Percentiles rank a stretch among this genome's conserved stretches.
Conservation (phyloP, 345 rosid genomes). For the Hypericum perforatum region DNA sequence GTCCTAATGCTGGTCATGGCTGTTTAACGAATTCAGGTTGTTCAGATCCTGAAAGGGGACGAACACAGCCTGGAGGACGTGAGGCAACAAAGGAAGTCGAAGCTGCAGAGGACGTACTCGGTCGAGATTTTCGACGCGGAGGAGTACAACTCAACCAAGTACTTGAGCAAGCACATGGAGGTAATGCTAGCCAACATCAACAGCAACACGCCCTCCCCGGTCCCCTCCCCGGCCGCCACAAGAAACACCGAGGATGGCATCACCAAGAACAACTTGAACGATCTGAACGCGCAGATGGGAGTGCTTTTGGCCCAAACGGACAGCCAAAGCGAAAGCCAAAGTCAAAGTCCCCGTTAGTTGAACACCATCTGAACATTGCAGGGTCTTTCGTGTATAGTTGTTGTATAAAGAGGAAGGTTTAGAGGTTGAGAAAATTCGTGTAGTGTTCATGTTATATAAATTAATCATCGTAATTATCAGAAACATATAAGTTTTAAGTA, state of each 20-base stretch:
- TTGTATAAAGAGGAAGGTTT: no score
- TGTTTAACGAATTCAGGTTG: slow-evolving; percentile 30
- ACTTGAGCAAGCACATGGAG: slow-evolving; percentile 9
- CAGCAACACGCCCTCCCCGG: no score
- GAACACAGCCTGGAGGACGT: slow-evolving; percentile 24
- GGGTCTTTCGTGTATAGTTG: no score
- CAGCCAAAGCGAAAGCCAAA: no score
- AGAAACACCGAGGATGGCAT: slow-evolving; percentile 59
- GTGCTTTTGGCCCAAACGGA: slow-evolving; percentile 24
- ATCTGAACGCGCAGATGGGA: slow-evolving; percentile 52
- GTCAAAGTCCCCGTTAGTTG: no score
- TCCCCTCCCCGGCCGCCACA: slow-evolving; percentile 53
- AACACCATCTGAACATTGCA: no score
- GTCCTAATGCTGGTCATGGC: not conserved
- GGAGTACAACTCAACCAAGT: slow-evolving; percentile 62
- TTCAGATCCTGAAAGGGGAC: slow-evolving; percentile 50
- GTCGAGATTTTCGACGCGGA: slow-evolving; percentile 58
- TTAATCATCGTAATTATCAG: no score
- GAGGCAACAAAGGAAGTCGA: slow-evolving; percentile 20
- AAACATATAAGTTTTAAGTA: no score
- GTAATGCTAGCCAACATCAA: no score
- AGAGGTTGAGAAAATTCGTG: no score
- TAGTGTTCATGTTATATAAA: no score
- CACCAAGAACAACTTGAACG: slow-evolving; percentile 43
- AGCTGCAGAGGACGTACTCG: slow-evolving; percentile 50